Evolutionary conservation across 139 green algal genomes (phyloP), one percentile per base, ranked within the genome.

Genomic region (Gonium pectorale): DNA sequence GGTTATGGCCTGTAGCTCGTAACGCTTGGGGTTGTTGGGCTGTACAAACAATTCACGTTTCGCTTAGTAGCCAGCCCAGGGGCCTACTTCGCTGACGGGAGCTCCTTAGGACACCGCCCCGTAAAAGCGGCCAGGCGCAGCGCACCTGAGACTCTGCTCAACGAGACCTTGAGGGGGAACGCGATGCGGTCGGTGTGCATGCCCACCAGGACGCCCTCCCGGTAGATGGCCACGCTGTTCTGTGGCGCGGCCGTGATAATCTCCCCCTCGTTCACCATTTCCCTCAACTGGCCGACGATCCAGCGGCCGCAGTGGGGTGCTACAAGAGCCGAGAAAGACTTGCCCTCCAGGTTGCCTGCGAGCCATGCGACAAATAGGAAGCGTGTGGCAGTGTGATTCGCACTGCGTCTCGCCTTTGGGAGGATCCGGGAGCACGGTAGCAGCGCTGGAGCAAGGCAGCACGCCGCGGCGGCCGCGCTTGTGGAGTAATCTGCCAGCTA

Each of bases 181-280:
- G 77, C 77, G n/a, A 83, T 31, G 0, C 77, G 77, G 43, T 83
- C 77, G 24, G 49, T 52, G 77, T 83, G 77, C 77, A 83, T 83
- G 60, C 62, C 77, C 40, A 83, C 43, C 62, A 73, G 31, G 31
- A 74, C 77, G 0, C 49, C 40, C 37, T 83, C 31, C 2, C 31
- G 33, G 22, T 7, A 5, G 27, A 17, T 27, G 29, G 0, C 11
- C 8, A 26, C 59, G 21, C 35, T 29, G 17, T 35, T 19, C 11
- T 0, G 59, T 6, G 41, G 31, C 0, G n/a, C n/a, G 11, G 5
- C 35, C 5, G 7, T 33, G 4, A 6, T 24, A 0, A 63, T 19
- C 46, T 15, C 46, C 0, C 7, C 26, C 22, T 35, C 3, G 0
- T 31, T 43, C 5, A 73, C 44, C 60, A 83, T 40, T 3, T 26